These are phyloP conservation scores for Cutaneotrichosporon sp. DNA, from an alignment of 1,284 basidiomycete species.

Conservation along the genomic window DNA sequence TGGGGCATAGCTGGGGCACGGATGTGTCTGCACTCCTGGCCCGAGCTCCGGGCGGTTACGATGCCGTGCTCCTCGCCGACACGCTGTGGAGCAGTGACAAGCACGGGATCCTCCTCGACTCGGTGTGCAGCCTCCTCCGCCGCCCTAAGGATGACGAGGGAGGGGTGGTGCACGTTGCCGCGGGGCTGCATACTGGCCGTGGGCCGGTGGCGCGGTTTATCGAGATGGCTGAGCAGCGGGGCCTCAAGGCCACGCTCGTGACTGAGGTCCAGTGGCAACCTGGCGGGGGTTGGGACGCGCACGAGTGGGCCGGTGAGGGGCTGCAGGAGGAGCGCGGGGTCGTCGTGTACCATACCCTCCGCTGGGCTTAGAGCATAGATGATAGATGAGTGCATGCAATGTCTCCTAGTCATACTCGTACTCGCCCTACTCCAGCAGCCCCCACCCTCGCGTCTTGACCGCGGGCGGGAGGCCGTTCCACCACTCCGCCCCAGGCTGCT, in stretches of 20 bases:
- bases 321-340: slow-evolving; percentile 48
- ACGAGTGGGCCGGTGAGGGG: slow-evolving; percentile 17
- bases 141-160: slow-evolving; percentile 2
- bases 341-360: slow-evolving; percentile 44
- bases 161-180: slow-evolving; percentile 44
- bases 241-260: slow-evolving; percentile 23
- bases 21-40: slow-evolving; percentile 26
- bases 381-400: neutral
- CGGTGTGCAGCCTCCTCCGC: slow-evolving; percentile 36
- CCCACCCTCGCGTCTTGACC: slow-evolving; percentile 23
- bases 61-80: slow-evolving; percentile 47
- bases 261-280: slow-evolving; percentile 37
- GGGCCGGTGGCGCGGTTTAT: slow-evolving; percentile 47
- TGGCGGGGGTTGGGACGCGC: slow-evolving; percentile 35
- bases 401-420: too few species aligned
- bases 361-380: slow-evolving; percentile 5
- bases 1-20: slow-evolving; percentile 45
- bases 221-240: slow-evolving; percentile 24
- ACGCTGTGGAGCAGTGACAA: slow-evolving; percentile 45
- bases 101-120: slow-evolving; percentile 42
- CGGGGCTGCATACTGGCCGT: slow-evolving; percentile 50
- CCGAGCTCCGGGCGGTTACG: slow-evolving; percentile 29
- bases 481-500: slow-evolving; percentile 59
- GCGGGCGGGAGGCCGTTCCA: slow-evolving; percentile 61
- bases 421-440: slow-evolving; percentile 11